Percentiles rank a stretch among this genome's conserved stretches.
Conservation (phyloP, 1,284 basidiomycete genomes). For the Austroboletus niveus region DNA sequence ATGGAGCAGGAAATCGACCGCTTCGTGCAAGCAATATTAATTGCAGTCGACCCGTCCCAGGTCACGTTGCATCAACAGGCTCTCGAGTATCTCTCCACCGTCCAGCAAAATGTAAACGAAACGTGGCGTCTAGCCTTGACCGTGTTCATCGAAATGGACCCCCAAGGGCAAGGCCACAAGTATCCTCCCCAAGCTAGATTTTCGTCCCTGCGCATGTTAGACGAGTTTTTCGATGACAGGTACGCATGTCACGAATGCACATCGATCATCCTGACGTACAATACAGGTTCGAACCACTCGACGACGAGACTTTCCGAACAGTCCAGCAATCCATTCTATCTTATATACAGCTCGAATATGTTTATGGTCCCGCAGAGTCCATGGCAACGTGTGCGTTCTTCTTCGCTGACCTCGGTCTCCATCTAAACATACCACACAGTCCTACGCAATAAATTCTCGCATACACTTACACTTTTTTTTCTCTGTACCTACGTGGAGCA, state of each 20-base stretch:
- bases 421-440: constrained; percentile 43
- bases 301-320: constrained; percentile 65
- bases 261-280: constrained; percentile 5
- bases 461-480: constrained; percentile 95
- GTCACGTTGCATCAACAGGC: constrained; percentile 73
- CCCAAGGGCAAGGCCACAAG: constrained; percentile 54
- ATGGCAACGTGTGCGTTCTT: constrained; percentile 65
- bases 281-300: constrained; percentile 65
- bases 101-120: constrained; percentile 73
- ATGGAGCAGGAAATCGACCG: constrained; percentile 77
- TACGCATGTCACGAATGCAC: constrained; percentile 28
- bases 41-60: constrained; percentile 79
- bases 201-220: constrained; percentile 82
- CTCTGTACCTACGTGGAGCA: constrained; percentile 84
- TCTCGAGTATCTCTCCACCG: constrained; percentile 72
- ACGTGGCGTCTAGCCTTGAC: constrained; percentile 79
- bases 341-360: constrained; percentile 81
- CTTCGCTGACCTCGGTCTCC: neutral
- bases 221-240: constrained; percentile 85
- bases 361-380: constrained; percentile 72
- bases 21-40: constrained; percentile 78
- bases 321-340: constrained; percentile 67
- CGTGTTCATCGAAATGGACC: constrained; percentile 64
- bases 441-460: constrained; percentile 96
- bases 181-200: constrained; percentile 77